Conservation (phyloP, 352 stramenopile species). For the Phytophthora boehmeriae region DNA sequence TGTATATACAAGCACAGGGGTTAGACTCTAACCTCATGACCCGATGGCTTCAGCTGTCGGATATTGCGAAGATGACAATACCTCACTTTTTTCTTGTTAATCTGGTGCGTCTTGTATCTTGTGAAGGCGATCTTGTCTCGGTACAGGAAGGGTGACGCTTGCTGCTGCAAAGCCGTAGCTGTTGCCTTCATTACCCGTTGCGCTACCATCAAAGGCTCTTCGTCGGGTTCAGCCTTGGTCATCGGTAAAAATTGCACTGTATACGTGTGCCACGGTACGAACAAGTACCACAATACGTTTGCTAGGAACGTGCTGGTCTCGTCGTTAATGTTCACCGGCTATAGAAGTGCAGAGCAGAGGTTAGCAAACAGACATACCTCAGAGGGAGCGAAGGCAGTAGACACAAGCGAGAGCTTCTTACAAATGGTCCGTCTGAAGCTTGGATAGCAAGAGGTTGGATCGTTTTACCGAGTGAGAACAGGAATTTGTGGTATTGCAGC, state of each 20-base stretch:
- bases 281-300: slow-evolving; percentile 80
- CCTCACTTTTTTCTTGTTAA: slow-evolving; percentile 56
- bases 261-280: slow-evolving; percentile 75
- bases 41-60: background rate
- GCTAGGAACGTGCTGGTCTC: slow-evolving; percentile 77
- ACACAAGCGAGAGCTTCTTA: slow-evolving; percentile 27
- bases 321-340: slow-evolving; percentile 82
- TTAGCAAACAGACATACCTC: background rate
- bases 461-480: slow-evolving; percentile 69
- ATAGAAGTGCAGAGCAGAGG: slow-evolving; percentile 3
- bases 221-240: slow-evolving; percentile 34
- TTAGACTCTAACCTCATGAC: background rate
- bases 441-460: slow-evolving; percentile 71
- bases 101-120: slow-evolving; percentile 56
- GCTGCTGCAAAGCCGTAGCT: slow-evolving; percentile 48
- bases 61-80: background rate
- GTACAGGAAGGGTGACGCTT: slow-evolving; percentile 73
- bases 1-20: too few relatives aligned
- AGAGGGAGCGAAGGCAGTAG: background rate
- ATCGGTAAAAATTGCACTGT: slow-evolving; percentile 57
- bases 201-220: slow-evolving; percentile 58
- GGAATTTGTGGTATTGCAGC: slow-evolving; percentile 82
- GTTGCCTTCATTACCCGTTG: slow-evolving; percentile 72
- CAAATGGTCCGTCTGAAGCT: slow-evolving; percentile 68
- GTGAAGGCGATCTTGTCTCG: slow-evolving; percentile 75